Conservation (phyloP, 495 filamentous ascomycete genomes). For the Polyplosphaeria fusca region DNA sequence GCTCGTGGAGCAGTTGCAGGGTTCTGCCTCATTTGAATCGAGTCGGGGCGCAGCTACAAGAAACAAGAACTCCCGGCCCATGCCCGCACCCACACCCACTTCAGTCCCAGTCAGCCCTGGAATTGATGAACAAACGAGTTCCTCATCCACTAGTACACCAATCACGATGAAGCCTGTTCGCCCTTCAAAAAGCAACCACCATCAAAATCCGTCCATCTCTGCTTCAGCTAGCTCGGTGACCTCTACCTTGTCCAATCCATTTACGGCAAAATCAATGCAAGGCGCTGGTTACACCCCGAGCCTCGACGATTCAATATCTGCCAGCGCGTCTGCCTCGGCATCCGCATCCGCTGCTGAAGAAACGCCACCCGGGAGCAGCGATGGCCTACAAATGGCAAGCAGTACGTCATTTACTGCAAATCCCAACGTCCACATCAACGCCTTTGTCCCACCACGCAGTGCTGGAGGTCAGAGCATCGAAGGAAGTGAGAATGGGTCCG, state of each 20-base stretch:
- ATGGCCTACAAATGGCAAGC: conserved; percentile 21
- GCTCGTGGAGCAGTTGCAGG: conserved; percentile 61
- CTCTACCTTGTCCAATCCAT: conserved; percentile 16
- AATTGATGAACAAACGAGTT: conserved; percentile 13
- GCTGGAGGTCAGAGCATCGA: conserved; percentile 25
- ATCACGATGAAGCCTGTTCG: conserved; percentile 27
- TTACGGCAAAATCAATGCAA: neutral
- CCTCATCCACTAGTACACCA: conserved; percentile 25
- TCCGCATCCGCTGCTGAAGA: conserved; percentile 27
- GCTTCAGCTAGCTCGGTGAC: conserved; percentile 28
- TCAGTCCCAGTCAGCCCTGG: conserved; percentile 6
- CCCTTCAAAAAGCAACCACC: conserved; percentile 5
- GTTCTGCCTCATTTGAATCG: conserved; percentile 26
- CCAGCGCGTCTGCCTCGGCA: conserved; percentile 26
- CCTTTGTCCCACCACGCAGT: conserved; percentile 8
- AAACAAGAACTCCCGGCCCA: neutral
- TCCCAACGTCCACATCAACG: conserved; percentile 23
- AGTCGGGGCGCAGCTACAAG: conserved; percentile 12
- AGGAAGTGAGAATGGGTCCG: conserved; percentile 15
- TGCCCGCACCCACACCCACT: neutral
- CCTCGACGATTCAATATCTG: conserved; percentile 15
- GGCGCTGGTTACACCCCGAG: conserved; percentile 6
- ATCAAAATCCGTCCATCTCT: conserved; percentile 18
- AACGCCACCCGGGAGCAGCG: conserved; percentile 27
- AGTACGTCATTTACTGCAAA: conserved; percentile 14